Evolutionary conservation across 164 flowering plant genomes (phyloP).

Genomic region (Taxillus chinensis): DNA sequence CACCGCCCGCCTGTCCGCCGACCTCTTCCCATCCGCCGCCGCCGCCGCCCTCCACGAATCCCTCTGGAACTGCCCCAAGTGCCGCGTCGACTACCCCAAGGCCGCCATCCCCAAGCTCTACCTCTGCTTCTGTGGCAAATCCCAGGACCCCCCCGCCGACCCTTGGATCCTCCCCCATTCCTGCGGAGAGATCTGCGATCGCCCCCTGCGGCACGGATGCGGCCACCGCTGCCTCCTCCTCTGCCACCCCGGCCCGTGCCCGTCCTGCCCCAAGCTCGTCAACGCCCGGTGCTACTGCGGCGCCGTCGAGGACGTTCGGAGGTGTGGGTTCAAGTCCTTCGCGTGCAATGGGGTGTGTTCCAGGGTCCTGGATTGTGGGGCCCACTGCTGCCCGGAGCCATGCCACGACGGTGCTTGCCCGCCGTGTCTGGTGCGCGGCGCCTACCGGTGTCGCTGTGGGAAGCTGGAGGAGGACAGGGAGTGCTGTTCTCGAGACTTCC

Average conservation of each 20-base stretch:
- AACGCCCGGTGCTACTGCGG: constrained; percentile 61
- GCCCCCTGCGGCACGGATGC: constrained; percentile 48
- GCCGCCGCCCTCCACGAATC: constrained; percentile 26
- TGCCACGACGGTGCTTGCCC: constrained; percentile 77
- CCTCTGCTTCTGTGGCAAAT: constrained; percentile 73
- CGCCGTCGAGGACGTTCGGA: constrained; percentile 39
- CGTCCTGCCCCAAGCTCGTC: constrained; percentile 81
- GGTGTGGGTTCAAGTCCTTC: constrained; percentile 74
- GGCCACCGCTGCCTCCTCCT: constrained; percentile 73
- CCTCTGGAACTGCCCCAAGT: constrained; percentile 87
- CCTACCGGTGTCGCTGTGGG: constrained; percentile 58
- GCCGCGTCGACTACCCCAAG: constrained; percentile 56
- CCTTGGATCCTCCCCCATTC: constrained; percentile 96
- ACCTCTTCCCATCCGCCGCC: constrained; percentile 35
- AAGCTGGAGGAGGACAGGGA: constrained; percentile 48
- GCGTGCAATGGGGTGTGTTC: constrained; percentile 48
- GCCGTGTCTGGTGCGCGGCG: constrained; percentile 49
- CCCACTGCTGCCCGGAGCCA: constrained; percentile 45
- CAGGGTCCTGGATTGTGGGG: constrained; percentile 46
- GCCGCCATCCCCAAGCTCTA: constrained; percentile 50
- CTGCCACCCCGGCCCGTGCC: constrained; percentile 95
- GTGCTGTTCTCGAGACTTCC: constrained; percentile 54
- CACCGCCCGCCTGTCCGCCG: constrained; percentile 36
- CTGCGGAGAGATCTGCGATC: constrained; percentile 75
- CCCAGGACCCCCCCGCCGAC: constrained; percentile 56